Evolutionary conservation across 2,329 filamentous ascomycete species (phyloP), one percentile per base, ranked within the genome.

Genomic region (Rhexocercosporidium sp.): DNA sequence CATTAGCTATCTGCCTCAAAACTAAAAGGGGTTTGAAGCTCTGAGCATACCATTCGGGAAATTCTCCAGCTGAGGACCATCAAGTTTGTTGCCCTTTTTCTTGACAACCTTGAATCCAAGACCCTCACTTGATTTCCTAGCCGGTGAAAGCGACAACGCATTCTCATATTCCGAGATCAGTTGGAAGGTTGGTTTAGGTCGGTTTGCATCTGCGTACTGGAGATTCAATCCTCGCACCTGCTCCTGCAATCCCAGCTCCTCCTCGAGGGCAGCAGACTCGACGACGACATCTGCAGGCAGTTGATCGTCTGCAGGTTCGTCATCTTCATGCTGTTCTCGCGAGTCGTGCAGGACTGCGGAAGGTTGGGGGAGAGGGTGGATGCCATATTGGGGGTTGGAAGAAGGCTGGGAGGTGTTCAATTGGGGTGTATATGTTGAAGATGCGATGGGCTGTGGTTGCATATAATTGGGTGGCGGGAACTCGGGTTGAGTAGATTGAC

Each of bases 11-110:
- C 59, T 41, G 4, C 66, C 75, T 72, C 69, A 60, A 70, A 25
- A 57, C 6, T 16, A 34, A 46, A 12, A 7, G 16, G 3, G 62
- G 22, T 12, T 9, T 25, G 25, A 16, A 61, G 62, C 41, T 47
- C n/a, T 61, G 27, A 16, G 39, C 76, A 46, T 81, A 97, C 94
- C 94, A 82, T 97, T 97, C 7, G 95, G 94, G 70, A 97, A 90
- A 71, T 88, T 82, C 34, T 77, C 76, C 31, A 79, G 69, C 54
- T 75, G 70, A 27, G 68, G 68, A 37, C 71, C 73, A 65, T 75
- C 73, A 49, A 67, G 29, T 29, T 31, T 69, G 47, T 67, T 68
- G 66, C 74, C 74, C 71, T 72, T 74, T 68, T 83, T 82, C 78
- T 84, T 86, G 64, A 83, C 79, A 66, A 89, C 83, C 75, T 84